Percentiles rank a stretch among this genome's conserved stretches.
These are phyloP conservation scores for Vitis rupestris DNA, from an alignment of 164 flowering plant genomes.

Conservation along the genomic window DNA sequence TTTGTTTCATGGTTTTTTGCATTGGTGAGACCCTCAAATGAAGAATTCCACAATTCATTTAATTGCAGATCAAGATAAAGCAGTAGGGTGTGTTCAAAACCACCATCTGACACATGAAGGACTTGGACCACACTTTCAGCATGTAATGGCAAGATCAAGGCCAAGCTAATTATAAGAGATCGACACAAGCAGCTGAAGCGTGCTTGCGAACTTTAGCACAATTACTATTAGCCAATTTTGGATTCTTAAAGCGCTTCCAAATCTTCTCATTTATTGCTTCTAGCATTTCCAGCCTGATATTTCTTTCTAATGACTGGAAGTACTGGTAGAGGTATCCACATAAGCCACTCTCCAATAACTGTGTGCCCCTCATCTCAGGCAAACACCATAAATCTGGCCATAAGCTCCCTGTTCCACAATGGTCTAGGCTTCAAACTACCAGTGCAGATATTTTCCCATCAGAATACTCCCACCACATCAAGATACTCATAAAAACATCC, in stretches of 20 bases:
- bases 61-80: constrained; percentile 75
- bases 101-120: constrained; percentile 26
- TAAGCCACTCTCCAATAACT: constrained; percentile 64
- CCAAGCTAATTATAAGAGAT: constrained; percentile 71
- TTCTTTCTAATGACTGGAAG: constrained; percentile 61
- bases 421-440: too few relatives aligned
- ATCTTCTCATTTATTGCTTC: constrained; percentile 93
- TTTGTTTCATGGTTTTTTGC: constrained; percentile 53
- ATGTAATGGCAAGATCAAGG: constrained; percentile 61
- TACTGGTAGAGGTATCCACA: constrained; percentile 74
- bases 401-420: constrained; percentile 75
- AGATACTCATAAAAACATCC: too few relatives aligned
- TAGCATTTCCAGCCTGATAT: constrained; percentile 64
- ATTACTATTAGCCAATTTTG: constrained; percentile 74
- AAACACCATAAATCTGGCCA: constrained; percentile 80
- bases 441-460: too few relatives aligned
- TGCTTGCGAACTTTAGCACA: constrained; percentile 85
- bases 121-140: constrained; percentile 33
- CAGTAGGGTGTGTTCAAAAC: constrained; percentile 39
- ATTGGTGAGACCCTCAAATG: constrained; percentile 56
- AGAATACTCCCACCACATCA: too few relatives aligned
- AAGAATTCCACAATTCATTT: constrained; percentile 67
- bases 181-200: constrained; percentile 88
- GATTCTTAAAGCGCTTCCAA: constrained; percentile 85
- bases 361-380: constrained; percentile 73